Evolutionary conservation across 2,329 filamentous ascomycete genomes (phyloP).

Genomic region (Gliomastix tumulicola): DNA sequence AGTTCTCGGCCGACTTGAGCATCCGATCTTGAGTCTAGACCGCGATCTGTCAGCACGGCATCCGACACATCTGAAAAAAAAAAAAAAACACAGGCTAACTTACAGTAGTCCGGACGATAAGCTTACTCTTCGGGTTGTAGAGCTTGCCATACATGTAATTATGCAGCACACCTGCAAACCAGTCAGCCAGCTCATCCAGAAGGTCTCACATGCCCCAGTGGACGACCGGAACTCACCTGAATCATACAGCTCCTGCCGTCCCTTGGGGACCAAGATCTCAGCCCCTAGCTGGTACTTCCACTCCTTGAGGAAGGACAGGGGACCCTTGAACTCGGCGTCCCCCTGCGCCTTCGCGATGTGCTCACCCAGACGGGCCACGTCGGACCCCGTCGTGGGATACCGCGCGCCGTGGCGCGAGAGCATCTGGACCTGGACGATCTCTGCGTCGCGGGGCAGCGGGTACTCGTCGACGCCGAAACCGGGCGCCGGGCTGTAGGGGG

Average conservation of each 20-base stretch:
- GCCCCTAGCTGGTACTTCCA: conserved; percentile 65
- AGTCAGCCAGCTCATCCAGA: background rate
- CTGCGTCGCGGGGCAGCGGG: conserved; percentile 56
- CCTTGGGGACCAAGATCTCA: conserved; percentile 66
- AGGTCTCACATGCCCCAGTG: conserved; percentile 3
- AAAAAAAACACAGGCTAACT: conserved; percentile 6
- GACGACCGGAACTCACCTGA: conserved; percentile 31
- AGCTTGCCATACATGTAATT: conserved; percentile 66
- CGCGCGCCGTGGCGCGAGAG: conserved; percentile 66
- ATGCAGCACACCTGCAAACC: conserved; percentile 51
- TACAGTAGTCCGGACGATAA: conserved; percentile 64
- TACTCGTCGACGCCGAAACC: conserved; percentile 73
- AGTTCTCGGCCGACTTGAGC: conserved; percentile 71
- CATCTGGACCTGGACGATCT: conserved; percentile 66
- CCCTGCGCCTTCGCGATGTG: conserved; percentile 48
- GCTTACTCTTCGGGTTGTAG: conserved; percentile 66
- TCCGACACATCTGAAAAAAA: background rate
- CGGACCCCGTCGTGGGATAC: conserved; percentile 59
- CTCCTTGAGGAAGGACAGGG: conserved; percentile 57
- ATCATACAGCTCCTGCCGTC: conserved; percentile 66
- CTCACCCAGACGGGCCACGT: conserved; percentile 46
- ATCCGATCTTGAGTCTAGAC: conserved; percentile 64
- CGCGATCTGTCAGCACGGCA: conserved; percentile 7
- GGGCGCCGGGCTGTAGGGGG: conserved; percentile 63
- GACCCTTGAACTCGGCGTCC: conserved; percentile 48